Percentiles rank a stretch among this genome's conserved stretches.
Conservation (phyloP, 1,139 yeast species). For the Lodderomyces margitis region DNA sequence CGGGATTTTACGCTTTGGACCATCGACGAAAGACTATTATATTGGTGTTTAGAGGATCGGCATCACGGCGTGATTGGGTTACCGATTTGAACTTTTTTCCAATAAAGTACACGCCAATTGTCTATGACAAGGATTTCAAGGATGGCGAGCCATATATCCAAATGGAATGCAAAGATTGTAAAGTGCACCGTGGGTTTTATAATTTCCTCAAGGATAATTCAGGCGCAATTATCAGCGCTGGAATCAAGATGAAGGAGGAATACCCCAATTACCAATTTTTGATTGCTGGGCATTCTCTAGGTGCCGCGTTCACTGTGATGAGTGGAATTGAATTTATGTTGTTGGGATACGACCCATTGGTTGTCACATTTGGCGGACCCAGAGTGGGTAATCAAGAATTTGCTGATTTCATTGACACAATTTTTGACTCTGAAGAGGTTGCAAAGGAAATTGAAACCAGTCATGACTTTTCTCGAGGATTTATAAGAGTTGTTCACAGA, state of each 20-base stretch:
- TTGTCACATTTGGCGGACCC: constrained; percentile 61
- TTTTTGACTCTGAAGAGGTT: constrained; percentile 39
- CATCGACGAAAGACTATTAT: constrained; percentile 31
- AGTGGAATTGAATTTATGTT: constrained; percentile 58
- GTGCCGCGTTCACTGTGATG: constrained; percentile 65
- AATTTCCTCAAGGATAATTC: constrained; percentile 42
- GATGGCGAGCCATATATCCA: constrained; percentile 13
- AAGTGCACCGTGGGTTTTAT: constrained; percentile 59
- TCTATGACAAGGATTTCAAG: constrained; percentile 14
- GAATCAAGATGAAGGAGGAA: constrained; percentile 26
- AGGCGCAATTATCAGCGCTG: constrained; percentile 30
- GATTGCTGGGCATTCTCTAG: constrained; percentile 69
- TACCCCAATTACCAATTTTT: constrained; percentile 50
- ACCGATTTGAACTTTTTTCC: constrained; percentile 50
- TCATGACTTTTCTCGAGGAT: constrained; percentile 28
- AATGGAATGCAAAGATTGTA: constrained; percentile 46
- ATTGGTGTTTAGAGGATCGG: constrained; percentile 56
- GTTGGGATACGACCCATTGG: constrained; percentile 50
- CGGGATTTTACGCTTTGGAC: constrained; percentile 51
- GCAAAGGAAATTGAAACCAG: constrained; percentile 12
- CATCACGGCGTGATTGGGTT: constrained; percentile 55
- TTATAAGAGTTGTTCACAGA: constrained; percentile 52
- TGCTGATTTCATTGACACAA: constrained; percentile 48
- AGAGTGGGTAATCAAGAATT: constrained; percentile 55
- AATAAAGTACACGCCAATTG: constrained; percentile 35